Base-by-base conservation (phyloP, 768 basidiomycete genomes). In the Kwoniella sp. region DNA sequence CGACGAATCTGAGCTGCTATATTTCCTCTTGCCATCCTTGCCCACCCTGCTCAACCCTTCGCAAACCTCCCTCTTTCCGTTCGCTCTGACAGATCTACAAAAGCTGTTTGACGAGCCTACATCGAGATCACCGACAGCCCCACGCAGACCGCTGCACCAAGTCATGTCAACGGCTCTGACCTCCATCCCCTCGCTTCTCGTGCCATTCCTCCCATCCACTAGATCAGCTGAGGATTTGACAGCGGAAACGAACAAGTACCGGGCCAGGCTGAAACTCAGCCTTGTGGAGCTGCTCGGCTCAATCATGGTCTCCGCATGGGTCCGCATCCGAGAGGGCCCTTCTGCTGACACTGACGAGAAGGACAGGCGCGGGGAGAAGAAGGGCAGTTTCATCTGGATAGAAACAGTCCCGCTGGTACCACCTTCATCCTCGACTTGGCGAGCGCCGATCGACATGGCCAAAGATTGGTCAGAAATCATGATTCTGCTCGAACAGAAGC, bases 241-340 rank as follows among this genome's bases (percentile, higher is more conserved):
- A n/a, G n/a, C n/a, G n/a, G n/a, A n/a, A n/a, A n/a, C n/a, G n/a
- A n/a, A n/a, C n/a, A n/a, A n/a, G 25, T 52, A 52, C 25, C 26
- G 45, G 15, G 50, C 50, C n/a, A 43, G 50, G 34, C 33, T 52
- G 50, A 23, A 31, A 17, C 22, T 52, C 5, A 44, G 50, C 17
- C 27, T 52, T 11, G 42, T 33, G 11, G 50, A 50, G 14, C 36
- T 28, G n/a, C 11, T 50, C 12, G 49, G 49, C 17, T 38, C 39
- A 4, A 40, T 50, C 3, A 20, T 50, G 40, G 19, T 50, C 15
- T 22, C 19, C 14, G 3, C 45, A 4, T 46, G n/a, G n/a, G n/a
- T n/a, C n/a, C n/a, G n/a, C n/a, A n/a, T n/a, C n/a, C n/a, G n/a
- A n/a, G n/a, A n/a, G n/a, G n/a, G n/a, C n/a, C n/a, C n/a, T n/a